These are phyloP conservation scores for Syzygium aromaticum DNA, from an alignment of 345 rosid species.

Conservation along the genomic window DNA sequence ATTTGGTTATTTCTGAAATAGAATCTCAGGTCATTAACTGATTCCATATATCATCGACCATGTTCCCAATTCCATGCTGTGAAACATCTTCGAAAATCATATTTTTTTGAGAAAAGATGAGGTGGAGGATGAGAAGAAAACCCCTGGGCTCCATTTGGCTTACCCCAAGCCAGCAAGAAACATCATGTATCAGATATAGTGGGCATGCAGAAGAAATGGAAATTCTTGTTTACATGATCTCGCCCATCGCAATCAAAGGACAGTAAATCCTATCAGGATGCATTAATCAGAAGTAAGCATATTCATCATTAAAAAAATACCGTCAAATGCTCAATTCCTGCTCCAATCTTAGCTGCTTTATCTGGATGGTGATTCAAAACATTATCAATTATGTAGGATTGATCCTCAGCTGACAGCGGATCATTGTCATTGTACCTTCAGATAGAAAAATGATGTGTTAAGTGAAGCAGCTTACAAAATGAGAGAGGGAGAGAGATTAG, in stretches of 20 bases:
- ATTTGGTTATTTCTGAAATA: neutral
- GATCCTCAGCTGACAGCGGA: constrained; percentile 59
- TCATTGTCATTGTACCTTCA: constrained; percentile 80
- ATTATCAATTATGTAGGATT: constrained; percentile 45
- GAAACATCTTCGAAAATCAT: neutral
- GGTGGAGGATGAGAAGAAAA: neutral
- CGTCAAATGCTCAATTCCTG: constrained; percentile 66
- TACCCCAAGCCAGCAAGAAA: neutral
- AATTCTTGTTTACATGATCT: neutral
- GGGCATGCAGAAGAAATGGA: neutral
- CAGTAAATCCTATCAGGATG: neutral
- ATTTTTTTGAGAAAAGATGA: neutral
- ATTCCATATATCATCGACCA: neutral
- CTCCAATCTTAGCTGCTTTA: constrained; percentile 57
- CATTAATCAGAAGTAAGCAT: neutral
- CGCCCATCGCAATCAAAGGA: neutral
- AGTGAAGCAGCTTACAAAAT: neutral
- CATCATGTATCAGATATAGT: neutral
- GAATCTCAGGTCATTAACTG: neutral
- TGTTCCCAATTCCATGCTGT: neutral
- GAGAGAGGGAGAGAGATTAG: neutral
- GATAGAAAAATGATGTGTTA: neutral
- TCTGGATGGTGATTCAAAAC: constrained; percentile 76
- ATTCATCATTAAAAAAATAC: constrained; percentile 21
- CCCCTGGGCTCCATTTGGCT: neutral